Evolutionary conservation across 176 grass and related monocot species (phyloP), one percentile per base, ranked within the genome.

Genomic region (Avena sativa): DNA sequence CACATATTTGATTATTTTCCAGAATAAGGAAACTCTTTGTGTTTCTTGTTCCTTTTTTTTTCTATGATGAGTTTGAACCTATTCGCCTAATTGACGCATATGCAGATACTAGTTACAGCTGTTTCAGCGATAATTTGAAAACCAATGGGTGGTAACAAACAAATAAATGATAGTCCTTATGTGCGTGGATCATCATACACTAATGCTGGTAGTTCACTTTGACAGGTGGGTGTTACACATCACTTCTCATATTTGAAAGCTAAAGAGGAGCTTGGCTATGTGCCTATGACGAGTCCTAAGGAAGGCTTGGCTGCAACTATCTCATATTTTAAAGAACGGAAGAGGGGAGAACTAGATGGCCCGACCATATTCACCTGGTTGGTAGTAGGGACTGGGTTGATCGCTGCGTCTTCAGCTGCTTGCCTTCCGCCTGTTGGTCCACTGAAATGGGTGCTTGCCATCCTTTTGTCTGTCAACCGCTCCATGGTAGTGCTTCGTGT

Each of bases 231-330:
- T 79, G 87, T 95, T 51, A 95, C 96, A 47, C 93, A 98, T 72
- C 90, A 95, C 78, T 98, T 98, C 57, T 95, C 96, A 5, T 89
- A 88, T 79, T 25, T 95, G 81, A 91, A 94, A 92, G 90, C 93
- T 32, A 92, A 90, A 81, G 83, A 91, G 63, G 93, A 98, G 62
- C 92, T 94, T 2, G 93, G 92, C 20, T 98, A 94, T 71, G 74
- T 78, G 43, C 92, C 92, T 51, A 68, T 88, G 67, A 90, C 95
- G 78, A 94, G 84, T 48, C 96, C 90, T 25, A 74, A 16, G 6
- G 87, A 94, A 79, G 96, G 93, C 9, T 57, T 94, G 79, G 85
- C 87, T 70, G 85, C 88, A 12, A 94, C 93, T 1, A 90, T 95
- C 63, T 81, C 88, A 28, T 95, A 95, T 28, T 98, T 84, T 55